phyloP scores from a whole-genome alignment of 163 green algal genomes.

The Chlorella variabilis region DNA sequence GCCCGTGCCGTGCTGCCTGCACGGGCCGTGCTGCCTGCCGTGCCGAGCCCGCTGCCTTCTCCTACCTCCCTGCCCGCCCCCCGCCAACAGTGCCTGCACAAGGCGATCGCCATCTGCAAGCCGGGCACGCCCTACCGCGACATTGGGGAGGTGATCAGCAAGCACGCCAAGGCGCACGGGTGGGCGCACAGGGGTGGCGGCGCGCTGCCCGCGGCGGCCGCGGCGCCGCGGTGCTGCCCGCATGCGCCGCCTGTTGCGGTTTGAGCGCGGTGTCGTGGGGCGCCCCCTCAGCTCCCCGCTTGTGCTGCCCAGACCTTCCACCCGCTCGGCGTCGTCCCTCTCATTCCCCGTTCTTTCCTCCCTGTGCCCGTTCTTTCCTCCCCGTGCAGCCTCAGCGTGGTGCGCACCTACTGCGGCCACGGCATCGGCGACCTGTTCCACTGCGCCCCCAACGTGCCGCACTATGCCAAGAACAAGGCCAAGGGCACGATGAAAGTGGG shows the following conservation, averaged over 20 bases:
- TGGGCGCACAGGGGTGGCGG: slow-evolving; percentile 32
- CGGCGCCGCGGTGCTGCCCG: no score
- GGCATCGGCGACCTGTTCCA: slow-evolving; percentile 98
- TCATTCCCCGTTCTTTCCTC: no score
- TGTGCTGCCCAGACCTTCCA: no score
- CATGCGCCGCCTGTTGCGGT: no score
- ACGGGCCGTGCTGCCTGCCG: not conserved
- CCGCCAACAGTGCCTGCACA: slow-evolving; percentile 85
- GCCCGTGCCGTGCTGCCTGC: not conserved
- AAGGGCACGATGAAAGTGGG: slow-evolving; percentile 84
- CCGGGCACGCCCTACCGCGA: slow-evolving; percentile 92
- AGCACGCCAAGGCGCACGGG: slow-evolving; percentile 70
- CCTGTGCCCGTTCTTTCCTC: no score
- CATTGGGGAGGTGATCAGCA: slow-evolving; percentile 91
- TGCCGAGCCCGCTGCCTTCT: not conserved
- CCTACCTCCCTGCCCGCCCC: not conserved
- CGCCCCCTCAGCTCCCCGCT: no score
- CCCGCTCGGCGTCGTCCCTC: no score
- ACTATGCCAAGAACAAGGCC: slow-evolving; percentile 95
- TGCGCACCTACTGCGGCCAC: slow-evolving; percentile 97
- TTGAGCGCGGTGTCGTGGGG: no score
- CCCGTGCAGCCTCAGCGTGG: slow-evolving; percentile 76
- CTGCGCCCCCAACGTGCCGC: slow-evolving; percentile 97
- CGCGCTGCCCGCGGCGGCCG: no score
- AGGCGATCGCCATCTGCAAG: slow-evolving; percentile 85